Evolutionary conservation across 106 monocot species (phyloP), one percentile per base, ranked within the genome.

Genomic region (Ottelia alismoides): DNA sequence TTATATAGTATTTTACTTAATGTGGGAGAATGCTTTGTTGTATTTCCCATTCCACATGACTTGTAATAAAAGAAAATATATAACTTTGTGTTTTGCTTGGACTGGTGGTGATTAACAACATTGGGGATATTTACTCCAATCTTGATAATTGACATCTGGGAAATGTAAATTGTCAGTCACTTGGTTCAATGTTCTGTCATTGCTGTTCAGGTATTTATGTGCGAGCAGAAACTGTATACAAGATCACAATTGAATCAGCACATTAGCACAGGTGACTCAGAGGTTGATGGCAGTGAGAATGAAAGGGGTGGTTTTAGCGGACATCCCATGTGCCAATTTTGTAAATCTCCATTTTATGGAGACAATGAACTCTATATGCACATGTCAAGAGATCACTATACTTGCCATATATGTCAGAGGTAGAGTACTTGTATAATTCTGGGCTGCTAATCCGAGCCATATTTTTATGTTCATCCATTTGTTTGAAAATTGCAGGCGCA

Each of bases 331-430:
- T 90, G 90, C 30, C 75, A 90, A 58, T 90, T 80, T 53, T 90
- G 90, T 55, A 75, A 62, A 63, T 67, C 57, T 17, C 75, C 76
- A 10, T 90, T 84, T 73, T 90, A 90, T 65, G 84, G 90, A 29
- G 90, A 90, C 25, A 81, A 80, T 66, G 90, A 90, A 60, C 90
- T 90, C 32, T 90, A 84, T 56, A 52, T 58, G 61, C 90, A 90
- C 51, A 84, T 90, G 84, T 81, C 84, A 22, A 77, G 62, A 46
- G 90, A 90, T 56, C 90, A 84, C 66, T 90, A 66, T 59, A 84
- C 90, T 16, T 90, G 90, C 48, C 90, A 90, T 53, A 84, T 90
- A 52, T 90, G 90, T 61, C 84, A 80, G 61, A 84, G 84, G 90
- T 90, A 70, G 28, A 45, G 49, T 25, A 49, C 11, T 43, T 16